Percentiles rank a stretch among this genome's conserved stretches.
Evolutionary conservation across 2,329 filamentous ascomycete species (phyloP).

Genomic region (Cyclaneusma minus): DNA sequence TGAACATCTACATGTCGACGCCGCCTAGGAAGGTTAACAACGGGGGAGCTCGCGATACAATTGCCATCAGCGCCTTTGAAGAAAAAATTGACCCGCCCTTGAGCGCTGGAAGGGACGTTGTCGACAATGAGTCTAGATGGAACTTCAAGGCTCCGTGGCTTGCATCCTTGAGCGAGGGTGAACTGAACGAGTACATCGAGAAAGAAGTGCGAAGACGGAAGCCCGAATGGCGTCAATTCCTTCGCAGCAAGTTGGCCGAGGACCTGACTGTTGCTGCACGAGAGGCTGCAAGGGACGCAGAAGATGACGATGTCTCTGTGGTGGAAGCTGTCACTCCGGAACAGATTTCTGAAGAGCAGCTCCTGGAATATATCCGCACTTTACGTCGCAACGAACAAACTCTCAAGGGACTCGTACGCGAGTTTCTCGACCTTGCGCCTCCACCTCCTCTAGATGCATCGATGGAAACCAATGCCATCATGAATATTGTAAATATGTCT

Average conservation of each 20-base stretch:
- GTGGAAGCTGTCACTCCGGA: conserved; percentile 13
- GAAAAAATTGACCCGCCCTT: conserved; percentile 37
- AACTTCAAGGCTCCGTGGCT: conserved; percentile 54
- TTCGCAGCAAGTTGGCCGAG: conserved; percentile 32
- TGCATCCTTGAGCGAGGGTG: conserved; percentile 42
- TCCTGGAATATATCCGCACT: conserved; percentile 34
- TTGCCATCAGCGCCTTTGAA: conserved; percentile 52
- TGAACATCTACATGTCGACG: conserved; percentile 55
- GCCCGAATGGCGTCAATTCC: conserved; percentile 35
- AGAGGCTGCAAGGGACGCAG: conserved; percentile 22
- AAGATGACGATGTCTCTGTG: conserved; percentile 14
- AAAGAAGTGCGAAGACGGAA: conserved; percentile 37
- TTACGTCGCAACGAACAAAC: conserved; percentile 34
- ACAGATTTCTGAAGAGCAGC: conserved; percentile 33
- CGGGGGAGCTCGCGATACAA: conserved; percentile 21
- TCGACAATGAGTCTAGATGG: conserved; percentile 34
- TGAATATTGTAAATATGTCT: neutral
- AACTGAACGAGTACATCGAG: conserved; percentile 39
- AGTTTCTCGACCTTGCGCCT: conserved; percentile 41
- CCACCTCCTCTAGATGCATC: conserved; percentile 5
- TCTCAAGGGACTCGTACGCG: conserved; percentile 38
- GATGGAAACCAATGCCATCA: neutral
- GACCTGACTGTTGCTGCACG: conserved; percentile 21
- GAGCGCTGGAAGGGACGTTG: conserved; percentile 15
- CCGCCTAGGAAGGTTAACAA: conserved; percentile 17